Percentiles rank a stretch among this genome's conserved stretches.
These are phyloP conservation scores for Leccinum subgranulosum DNA, from an alignment of 768 basidiomycete genomes.

Conservation along the genomic window DNA sequence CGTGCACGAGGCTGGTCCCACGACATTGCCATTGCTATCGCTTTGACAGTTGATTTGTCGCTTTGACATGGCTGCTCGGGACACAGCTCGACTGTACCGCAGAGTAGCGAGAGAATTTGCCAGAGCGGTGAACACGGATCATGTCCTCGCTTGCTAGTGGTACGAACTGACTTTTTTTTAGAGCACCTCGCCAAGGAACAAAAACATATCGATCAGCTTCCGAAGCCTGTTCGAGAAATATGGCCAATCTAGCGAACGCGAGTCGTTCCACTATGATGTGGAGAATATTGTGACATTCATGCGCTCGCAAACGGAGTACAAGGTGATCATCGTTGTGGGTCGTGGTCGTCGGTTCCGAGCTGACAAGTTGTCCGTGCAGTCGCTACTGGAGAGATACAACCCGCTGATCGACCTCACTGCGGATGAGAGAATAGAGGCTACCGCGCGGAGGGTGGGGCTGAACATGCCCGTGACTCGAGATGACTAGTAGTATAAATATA, in stretches of 20 bases:
- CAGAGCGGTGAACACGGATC: conserved; percentile 20
- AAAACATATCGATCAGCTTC: conserved; percentile 45
- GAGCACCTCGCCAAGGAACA: conserved; percentile 40
- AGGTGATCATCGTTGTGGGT: conserved; percentile 52
- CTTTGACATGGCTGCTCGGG: conserved; percentile 25
- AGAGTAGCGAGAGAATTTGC: conserved; percentile 29
- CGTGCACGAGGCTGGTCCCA: conserved; percentile 10
- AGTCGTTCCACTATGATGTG: conserved; percentile 44
- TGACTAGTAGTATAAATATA: conserved; percentile 1
- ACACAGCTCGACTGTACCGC: conserved; percentile 26
- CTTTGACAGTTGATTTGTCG: conserved; percentile 10
- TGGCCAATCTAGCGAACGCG: conserved; percentile 19
- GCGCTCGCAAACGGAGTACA: conserved; percentile 70
- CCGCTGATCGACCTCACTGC: conserved; percentile 75
- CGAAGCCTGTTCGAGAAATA: conserved; percentile 50
- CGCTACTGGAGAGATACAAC: conserved; percentile 82
- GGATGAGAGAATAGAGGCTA: conserved; percentile 79
- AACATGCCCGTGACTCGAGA: conserved; percentile 62
- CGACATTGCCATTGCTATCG: conserved; percentile 11
- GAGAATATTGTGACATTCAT: conserved; percentile 65
- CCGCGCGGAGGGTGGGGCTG: conserved; percentile 83
- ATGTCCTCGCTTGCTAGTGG: background rate
- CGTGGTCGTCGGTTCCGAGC: background rate
- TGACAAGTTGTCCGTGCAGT: conserved; percentile 38
- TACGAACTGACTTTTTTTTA: conserved; percentile 16